Percentiles rank a stretch among this genome's conserved stretches.
These are phyloP conservation scores for Aspergillus sp. DNA, from an alignment of 2,329 filamentous ascomycete genomes.

Conservation along the genomic window DNA sequence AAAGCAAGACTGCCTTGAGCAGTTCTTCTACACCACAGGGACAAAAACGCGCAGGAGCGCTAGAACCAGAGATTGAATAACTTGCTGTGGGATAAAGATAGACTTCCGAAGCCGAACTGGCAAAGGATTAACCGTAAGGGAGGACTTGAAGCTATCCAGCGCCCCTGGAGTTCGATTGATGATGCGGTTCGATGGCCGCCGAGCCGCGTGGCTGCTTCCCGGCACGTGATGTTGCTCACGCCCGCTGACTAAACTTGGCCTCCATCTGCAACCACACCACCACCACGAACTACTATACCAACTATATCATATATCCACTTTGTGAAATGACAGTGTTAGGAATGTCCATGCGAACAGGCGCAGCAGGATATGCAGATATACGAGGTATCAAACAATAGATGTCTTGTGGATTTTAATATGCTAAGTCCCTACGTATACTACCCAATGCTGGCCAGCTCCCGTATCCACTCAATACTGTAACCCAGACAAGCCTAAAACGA, in stretches of 20 bases:
- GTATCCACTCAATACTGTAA: background rate
- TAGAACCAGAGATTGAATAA: background rate
- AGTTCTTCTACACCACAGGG: conserved; percentile 25
- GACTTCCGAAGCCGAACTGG: background rate
- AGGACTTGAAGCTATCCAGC: conserved; percentile 14
- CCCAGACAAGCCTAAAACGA: background rate
- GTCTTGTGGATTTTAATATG: background rate
- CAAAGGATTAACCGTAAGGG: conserved; percentile 11
- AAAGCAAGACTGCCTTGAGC: conserved; percentile 26
- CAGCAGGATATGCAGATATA: background rate
- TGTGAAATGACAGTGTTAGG: too few species aligned
- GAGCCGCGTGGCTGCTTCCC: conserved; percentile 24
- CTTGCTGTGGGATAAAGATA: conserved; percentile 16
- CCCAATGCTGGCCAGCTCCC: background rate
- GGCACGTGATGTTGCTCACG: conserved; percentile 22
- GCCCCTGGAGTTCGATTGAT: conserved; percentile 8
- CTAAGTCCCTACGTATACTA: background rate
- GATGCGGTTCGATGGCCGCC: conserved; percentile 9
- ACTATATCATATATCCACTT: too few species aligned
- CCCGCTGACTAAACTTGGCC: background rate
- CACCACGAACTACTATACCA: too few species aligned
- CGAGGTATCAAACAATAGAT: background rate
- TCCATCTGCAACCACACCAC: background rate
- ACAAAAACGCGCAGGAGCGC: conserved; percentile 12
- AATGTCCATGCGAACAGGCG: background rate